Percentiles rank a stretch among this genome's conserved stretches.
These are phyloP conservation scores for Scheffersomyces cryptocercus DNA, from an alignment of 1,139 yeast species.

Conservation along the genomic window DNA sequence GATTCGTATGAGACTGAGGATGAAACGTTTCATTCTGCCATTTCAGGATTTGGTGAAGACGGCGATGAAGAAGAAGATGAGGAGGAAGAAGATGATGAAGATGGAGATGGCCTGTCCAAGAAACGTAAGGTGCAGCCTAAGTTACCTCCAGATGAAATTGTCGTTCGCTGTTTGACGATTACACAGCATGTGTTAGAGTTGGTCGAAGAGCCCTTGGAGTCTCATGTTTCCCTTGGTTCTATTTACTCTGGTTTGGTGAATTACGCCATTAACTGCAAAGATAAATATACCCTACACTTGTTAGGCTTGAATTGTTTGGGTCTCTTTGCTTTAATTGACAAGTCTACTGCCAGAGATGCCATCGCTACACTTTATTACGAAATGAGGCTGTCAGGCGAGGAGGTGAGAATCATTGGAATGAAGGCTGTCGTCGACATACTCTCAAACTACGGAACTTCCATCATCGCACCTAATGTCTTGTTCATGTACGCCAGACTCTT, in stretches of 20 bases:
- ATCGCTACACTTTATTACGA: conserved; percentile 14
- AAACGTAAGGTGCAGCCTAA: conserved; percentile 39
- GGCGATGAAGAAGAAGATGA: conserved; percentile 30
- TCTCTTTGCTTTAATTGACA: conserved; percentile 72
- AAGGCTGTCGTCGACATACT: conserved; percentile 77
- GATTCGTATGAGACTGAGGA: conserved; percentile 58
- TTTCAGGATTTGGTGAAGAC: conserved; percentile 37
- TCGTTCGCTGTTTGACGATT: conserved; percentile 66
- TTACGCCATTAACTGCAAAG: conserved; percentile 73
- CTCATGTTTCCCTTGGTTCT: conserved; percentile 70
- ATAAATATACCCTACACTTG: conserved; percentile 56
- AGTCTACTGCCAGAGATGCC: conserved; percentile 19
- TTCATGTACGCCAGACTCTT: conserved; percentile 58
- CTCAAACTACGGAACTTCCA: conserved; percentile 70
- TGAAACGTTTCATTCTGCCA: conserved; percentile 59
- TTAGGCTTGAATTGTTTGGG: conserved; percentile 80
- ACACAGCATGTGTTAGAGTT: conserved; percentile 73
- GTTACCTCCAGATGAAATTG: conserved; percentile 48
- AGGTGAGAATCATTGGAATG: conserved; percentile 60
- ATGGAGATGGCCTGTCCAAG: conserved; percentile 16
- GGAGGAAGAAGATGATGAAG: conserved; percentile 24
- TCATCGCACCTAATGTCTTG: conserved; percentile 48
- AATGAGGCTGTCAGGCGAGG: conserved; percentile 42
- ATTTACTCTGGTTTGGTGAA: conserved; percentile 74
- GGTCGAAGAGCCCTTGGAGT: conserved; percentile 62